These are phyloP conservation scores for Myriosclerotinia duriaeana DNA, from an alignment of 2,329 filamentous ascomycete genomes.

Conservation along the genomic window DNA sequence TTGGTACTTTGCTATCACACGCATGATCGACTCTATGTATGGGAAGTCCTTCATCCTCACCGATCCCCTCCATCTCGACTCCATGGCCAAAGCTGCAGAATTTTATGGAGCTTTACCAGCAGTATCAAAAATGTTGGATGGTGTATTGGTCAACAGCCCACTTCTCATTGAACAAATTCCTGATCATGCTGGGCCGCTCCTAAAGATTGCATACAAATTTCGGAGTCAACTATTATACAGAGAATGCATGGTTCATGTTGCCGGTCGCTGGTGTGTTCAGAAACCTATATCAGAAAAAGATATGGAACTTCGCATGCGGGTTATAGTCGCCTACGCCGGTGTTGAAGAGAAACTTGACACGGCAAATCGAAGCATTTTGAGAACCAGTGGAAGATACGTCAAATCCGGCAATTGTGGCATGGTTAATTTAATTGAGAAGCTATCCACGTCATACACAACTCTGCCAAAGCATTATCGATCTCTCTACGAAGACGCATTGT, in stretches of 20 bases:
- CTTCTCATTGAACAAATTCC: background rate
- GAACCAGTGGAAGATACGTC: too few species aligned
- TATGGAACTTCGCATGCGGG: background rate
- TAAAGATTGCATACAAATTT: background rate
- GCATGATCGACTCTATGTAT: background rate
- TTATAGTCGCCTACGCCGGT: background rate
- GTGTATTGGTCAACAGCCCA: background rate
- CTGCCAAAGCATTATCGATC: background rate
- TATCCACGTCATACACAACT: too few species aligned
- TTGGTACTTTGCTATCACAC: background rate
- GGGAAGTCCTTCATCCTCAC: background rate
- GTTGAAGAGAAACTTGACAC: background rate
- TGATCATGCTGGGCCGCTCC: background rate
- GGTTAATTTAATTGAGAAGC: too few species aligned
- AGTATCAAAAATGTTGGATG: background rate
- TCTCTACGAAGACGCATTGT: too few species aligned
- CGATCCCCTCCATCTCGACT: background rate
- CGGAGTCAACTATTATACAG: background rate
- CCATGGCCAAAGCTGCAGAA: background rate
- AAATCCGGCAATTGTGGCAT: too few species aligned
- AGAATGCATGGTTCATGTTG: conserved; percentile 6
- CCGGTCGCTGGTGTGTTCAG: background rate
- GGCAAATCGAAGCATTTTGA: background rate
- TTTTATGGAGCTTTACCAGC: background rate
- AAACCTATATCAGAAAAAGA: background rate